Evolutionary conservation across 768 basidiomycete species (phyloP), one percentile per base, ranked within the genome.

Genomic region (Boletus sp.): DNA sequence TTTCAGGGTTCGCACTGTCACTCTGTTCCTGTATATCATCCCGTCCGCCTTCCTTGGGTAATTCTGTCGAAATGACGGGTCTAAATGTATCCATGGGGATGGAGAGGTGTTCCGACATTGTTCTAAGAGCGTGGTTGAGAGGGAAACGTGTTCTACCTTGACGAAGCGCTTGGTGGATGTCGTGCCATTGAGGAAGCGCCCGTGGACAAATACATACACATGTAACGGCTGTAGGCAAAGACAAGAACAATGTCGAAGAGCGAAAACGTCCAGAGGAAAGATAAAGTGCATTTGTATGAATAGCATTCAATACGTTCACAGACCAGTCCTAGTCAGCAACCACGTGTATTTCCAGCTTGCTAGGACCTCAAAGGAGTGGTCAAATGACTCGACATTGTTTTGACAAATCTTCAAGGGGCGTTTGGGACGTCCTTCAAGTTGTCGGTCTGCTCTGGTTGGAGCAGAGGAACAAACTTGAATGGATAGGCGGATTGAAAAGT

Each of bases 11-110:
- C 15, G 11, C n/a, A n/a, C 5, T 27, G 25, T 13, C 35, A 8
- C 27, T 29, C 15, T 41, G 51, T 1, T 34, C 19, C 19, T 29
- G 34, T 32, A 43, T 39, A 53, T 51, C 47, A 19, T 40, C 25
- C 15, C 7, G 21, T 30, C 8, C 32, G 2, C n/a, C 15, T 15
- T 2, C 30, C 38, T 39, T 34, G 7, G 38, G 19, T 21, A 9
- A 5, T 6, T 34, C 50, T 27, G 30, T 38, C 3, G 46, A 62
- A n/a, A 4, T 34, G 7, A 17, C 40, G 32, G 42, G 1, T 33
- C 2, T 8, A 23, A 64, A 1, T 34, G 32, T 45, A 19, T 48
- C 54, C 65, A 66, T 65, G 37, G 56, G 55, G 55, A 68, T 66
- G 14, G 50, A 42, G 47, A 61, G 42, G 32, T 64, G 59, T 13